phyloP scores from a whole-genome alignment of 345 rosid genomes.

The rapeseed (Brassica napus) region Da-Ae NC_063450.1:34007501-34008000 shows the following conservation, averaged over 20 bases:
- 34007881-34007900: conserved; percentile 51
- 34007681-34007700: conserved; percentile 68
- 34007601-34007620: conserved; percentile 13
- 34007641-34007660: background rate
- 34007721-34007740: conserved; percentile 55
- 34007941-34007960: background rate
- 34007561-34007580: conserved; percentile 84
- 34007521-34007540: conserved; percentile 4
- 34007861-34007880: conserved; percentile 86
- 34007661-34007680: conserved; percentile 51
- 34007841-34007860: conserved; percentile 45
- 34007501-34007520: background rate
- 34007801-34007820: conserved; percentile 75
- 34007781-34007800: conserved; percentile 80
- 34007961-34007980: background rate
- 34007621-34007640: conserved; percentile 6
- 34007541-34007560: conserved; percentile 74
- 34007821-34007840: conserved; percentile 61
- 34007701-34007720: conserved; percentile 56
- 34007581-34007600: conserved; percentile 92
- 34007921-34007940: background rate
- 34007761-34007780: conserved; percentile 65
- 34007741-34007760: conserved; percentile 70
- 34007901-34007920: conserved; percentile 3
- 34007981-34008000: conserved; percentile 53